Percentiles rank a stretch among this genome's conserved stretches.
Conservation (phyloP, 768 basidiomycete species). For the Tulasnella sp. region DNA sequence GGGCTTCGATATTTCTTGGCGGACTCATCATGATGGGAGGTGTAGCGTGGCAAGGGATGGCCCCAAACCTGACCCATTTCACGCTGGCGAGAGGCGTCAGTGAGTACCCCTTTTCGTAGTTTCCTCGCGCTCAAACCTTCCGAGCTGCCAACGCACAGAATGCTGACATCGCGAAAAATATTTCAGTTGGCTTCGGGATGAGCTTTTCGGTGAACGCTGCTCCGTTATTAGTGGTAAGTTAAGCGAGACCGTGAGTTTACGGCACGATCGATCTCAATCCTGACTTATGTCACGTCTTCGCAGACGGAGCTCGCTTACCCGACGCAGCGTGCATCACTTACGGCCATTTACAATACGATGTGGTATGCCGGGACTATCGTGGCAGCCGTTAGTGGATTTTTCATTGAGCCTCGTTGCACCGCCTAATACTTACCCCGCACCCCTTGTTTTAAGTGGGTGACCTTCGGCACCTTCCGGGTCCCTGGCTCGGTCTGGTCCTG, state of each 20-base stretch:
- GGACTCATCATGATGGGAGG: conserved; percentile 59
- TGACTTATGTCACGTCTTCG: background rate
- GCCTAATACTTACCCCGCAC: background rate
- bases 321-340: conserved; percentile 39
- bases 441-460: conserved; percentile 33
- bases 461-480: conserved; percentile 38
- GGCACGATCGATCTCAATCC: background rate
- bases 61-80: conserved; percentile 44
- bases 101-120: conserved; percentile 20
- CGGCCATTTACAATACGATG: conserved; percentile 6
- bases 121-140: background rate
- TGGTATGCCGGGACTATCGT: conserved; percentile 54
- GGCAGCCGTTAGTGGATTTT: background rate
- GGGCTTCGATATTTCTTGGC: conserved; percentile 51
- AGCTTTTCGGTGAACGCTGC: conserved; percentile 50
- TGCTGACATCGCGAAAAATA: background rate
- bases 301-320: conserved; percentile 47
- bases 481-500: conserved; percentile 28
- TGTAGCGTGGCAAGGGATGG: conserved; percentile 46
- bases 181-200: conserved; percentile 55
- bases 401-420: background rate
- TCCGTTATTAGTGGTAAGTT: conserved; percentile 10
- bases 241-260: background rate
- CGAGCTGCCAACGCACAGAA: background rate
- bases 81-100: conserved; percentile 49